phyloP scores from a whole-genome alignment of 2,329 filamentous ascomycete genomes.

The Taxawa tesnikishii region DNA sequence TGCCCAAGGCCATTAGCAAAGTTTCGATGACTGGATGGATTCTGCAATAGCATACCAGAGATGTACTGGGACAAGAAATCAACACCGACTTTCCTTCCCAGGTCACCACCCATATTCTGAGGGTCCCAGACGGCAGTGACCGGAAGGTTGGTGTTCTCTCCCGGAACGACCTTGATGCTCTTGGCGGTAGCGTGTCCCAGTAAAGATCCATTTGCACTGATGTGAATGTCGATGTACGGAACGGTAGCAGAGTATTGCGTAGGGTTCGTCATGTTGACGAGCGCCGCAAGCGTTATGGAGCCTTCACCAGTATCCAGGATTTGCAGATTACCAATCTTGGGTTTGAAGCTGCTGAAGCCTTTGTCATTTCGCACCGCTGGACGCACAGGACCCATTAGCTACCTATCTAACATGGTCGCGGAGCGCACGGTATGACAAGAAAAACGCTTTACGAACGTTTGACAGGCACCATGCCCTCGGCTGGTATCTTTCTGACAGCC shows the following conservation, averaged over 20 bases:
- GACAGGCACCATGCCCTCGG: constrained; percentile 71
- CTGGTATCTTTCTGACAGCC: constrained; percentile 71
- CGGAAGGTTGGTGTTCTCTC: constrained; percentile 58
- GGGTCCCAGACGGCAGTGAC: constrained; percentile 69
- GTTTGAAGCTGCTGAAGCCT: constrained; percentile 40
- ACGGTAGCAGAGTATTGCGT: constrained; percentile 72
- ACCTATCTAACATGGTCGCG: constrained; percentile 6
- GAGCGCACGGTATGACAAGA: constrained; percentile 2
- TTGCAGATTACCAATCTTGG: constrained; percentile 57
- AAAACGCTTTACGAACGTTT: constrained; percentile 62
- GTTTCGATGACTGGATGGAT: too few relatives aligned
- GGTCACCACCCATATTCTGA: constrained; percentile 44
- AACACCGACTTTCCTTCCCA: constrained; percentile 50
- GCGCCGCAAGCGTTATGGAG: constrained; percentile 58
- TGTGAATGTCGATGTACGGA: constrained; percentile 67
- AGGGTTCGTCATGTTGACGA: constrained; percentile 79
- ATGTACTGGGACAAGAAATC: constrained; percentile 75
- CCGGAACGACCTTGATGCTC: constrained; percentile 51
- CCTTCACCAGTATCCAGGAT: constrained; percentile 61
- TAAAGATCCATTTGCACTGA: constrained; percentile 60
- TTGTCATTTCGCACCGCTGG: constrained; percentile 25
- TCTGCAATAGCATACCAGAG: constrained; percentile 42
- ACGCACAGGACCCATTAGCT: constrained; percentile 19
- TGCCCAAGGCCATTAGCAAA: constrained; percentile 12
- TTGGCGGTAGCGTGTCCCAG: constrained; percentile 63